Percentiles rank a stretch among this genome's conserved stretches.
Conservation (phyloP, 2,329 filamentous ascomycete genomes). For the Sporothrix inflata region DNA sequence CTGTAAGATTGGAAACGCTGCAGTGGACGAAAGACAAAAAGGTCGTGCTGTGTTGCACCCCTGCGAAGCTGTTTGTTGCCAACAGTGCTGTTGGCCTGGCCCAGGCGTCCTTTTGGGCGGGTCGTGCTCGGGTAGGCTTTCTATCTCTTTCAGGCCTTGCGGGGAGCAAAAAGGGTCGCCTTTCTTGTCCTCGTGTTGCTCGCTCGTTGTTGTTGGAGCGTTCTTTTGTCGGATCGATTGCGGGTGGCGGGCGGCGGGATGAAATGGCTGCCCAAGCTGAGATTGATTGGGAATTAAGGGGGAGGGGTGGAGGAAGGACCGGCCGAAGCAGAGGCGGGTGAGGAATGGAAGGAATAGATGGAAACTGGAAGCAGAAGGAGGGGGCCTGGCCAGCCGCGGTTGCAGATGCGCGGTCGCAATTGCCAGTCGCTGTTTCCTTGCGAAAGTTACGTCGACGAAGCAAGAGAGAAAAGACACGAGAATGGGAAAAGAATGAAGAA, state of each 20-base stretch:
- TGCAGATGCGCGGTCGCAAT: slow-evolving; percentile 18
- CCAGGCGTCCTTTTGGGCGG: background rate
- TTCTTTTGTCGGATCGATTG: slow-evolving; percentile 4
- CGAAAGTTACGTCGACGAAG: background rate
- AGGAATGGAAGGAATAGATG: slow-evolving; percentile 15
- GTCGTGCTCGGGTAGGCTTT: background rate
- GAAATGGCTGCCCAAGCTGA: slow-evolving; percentile 29
- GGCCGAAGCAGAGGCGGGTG: background rate
- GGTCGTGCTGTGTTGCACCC: slow-evolving; percentile 3
- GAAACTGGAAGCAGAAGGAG: slow-evolving; percentile 15
- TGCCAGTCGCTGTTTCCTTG: slow-evolving; percentile 15
- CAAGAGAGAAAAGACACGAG: background rate
- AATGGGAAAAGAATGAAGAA: background rate
- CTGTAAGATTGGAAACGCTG: background rate
- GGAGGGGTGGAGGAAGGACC: slow-evolving; percentile 10
- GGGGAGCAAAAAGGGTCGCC: background rate
- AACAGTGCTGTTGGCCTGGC: background rate
- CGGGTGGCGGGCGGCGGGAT: slow-evolving; percentile 7
- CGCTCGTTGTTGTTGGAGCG: background rate
- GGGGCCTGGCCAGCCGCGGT: slow-evolving; percentile 4
- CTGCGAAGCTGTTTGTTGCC: background rate
- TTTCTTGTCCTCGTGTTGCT: background rate
- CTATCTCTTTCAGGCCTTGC: background rate
- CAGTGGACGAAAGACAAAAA: background rate
- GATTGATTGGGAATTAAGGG: slow-evolving; percentile 20